phyloP scores from a whole-genome alignment of 176 grass and related monocot genomes.

The Triticum urartu region DNA sequence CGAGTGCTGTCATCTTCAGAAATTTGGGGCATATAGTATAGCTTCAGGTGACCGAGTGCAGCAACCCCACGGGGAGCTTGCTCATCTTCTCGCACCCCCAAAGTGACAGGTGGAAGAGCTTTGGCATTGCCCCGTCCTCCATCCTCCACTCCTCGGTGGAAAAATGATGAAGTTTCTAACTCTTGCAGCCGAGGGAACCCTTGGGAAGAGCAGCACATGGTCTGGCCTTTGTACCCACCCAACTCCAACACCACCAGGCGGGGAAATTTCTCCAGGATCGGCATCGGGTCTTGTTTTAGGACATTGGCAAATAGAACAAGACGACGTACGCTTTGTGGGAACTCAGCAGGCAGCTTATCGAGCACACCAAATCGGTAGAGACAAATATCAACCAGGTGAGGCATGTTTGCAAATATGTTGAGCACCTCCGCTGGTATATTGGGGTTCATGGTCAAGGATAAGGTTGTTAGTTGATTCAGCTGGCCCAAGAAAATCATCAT shows the following conservation, averaged over 20 bases:
- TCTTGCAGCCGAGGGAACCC: constrained; percentile 9
- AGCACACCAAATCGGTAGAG: neutral
- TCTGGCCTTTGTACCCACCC: neutral
- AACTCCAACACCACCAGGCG: neutral
- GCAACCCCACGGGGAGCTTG: neutral
- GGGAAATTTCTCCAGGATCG: constrained; percentile 17
- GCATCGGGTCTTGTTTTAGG: neutral
- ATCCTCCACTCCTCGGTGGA: neutral
- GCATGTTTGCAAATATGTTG: neutral
- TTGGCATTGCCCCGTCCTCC: neutral
- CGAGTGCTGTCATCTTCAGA: neutral
- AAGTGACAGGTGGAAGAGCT: neutral
- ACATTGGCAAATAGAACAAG: accelerated
- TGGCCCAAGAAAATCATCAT: too few relatives aligned
- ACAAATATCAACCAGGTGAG: neutral
- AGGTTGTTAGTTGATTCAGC: neutral
- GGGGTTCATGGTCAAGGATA: neutral
- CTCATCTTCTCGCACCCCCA: accelerated
- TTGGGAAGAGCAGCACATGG: neutral
- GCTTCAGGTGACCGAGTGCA: neutral
- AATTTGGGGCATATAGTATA: accelerated
- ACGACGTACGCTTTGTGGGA: neutral
- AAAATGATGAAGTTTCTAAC: accelerated
- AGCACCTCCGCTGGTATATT: neutral
- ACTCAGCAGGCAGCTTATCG: neutral